Conservation (phyloP, 805 yeast genomes). For the Cyberlindnera mrakii region DNA sequence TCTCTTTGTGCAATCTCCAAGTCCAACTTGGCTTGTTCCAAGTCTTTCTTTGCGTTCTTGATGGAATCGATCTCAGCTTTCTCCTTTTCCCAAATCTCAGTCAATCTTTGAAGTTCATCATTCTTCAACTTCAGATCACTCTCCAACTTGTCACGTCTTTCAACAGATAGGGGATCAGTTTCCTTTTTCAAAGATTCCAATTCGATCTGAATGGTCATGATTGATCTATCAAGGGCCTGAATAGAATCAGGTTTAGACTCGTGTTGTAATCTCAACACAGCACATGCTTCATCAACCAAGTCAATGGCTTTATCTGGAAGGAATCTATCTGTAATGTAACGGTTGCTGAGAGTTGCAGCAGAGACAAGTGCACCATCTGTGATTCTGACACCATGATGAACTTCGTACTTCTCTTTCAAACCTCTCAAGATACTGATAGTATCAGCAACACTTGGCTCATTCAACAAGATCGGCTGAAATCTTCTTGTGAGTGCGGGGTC, state of each 20-base stretch:
- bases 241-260: conserved; percentile 96
- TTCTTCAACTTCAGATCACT: conserved; percentile 56
- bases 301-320: conserved; percentile 97
- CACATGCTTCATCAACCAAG: conserved; percentile 94
- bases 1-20: conserved; percentile 77
- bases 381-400: conserved; percentile 95
- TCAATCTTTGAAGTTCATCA: conserved; percentile 62
- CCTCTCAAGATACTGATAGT: conserved; percentile 91
- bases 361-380: conserved; percentile 90
- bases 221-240: conserved; percentile 77
- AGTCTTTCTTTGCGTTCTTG: conserved; percentile 71
- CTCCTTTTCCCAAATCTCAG: conserved; percentile 84
- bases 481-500: conserved; percentile 95
- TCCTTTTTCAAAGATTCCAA: conserved; percentile 91
- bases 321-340: conserved; percentile 87
- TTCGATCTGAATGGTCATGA: conserved; percentile 93
- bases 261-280: conserved; percentile 88
- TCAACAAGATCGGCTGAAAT: conserved; percentile 80
- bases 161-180: conserved; percentile 76
- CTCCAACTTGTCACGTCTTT: conserved; percentile 70
- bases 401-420: conserved; percentile 88
- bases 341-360: conserved; percentile 83
- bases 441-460: conserved; percentile 87
- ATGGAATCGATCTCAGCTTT: conserved; percentile 68
- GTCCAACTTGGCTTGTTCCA: conserved; percentile 80